Evolutionary conservation across 176 grass and related monocot genomes (phyloP).

Genomic region (Chrysopogon serrulatus): DNA sequence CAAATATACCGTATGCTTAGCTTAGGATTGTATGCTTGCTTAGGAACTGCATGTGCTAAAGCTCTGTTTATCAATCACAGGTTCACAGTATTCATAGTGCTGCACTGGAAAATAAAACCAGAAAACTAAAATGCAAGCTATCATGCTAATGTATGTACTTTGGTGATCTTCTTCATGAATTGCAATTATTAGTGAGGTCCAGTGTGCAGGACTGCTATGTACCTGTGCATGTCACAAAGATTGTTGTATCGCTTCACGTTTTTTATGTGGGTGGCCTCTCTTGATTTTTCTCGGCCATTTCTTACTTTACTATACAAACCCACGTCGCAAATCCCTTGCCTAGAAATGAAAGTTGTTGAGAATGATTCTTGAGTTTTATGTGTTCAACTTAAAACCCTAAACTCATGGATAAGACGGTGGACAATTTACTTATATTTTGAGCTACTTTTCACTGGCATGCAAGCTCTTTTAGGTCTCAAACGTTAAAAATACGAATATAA

Average conservation of each 20-base stretch:
- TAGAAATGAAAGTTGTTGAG: background rate
- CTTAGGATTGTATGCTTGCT: background rate
- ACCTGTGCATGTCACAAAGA: background rate
- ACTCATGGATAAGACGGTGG: too few relatives aligned
- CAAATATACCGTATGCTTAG: background rate
- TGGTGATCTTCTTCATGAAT: background rate
- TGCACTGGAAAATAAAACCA: background rate
- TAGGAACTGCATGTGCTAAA: background rate
- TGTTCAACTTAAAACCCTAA: background rate
- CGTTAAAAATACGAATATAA: background rate
- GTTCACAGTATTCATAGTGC: background rate
- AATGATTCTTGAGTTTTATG: background rate
- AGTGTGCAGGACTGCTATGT: background rate
- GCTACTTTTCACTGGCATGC: too few relatives aligned
- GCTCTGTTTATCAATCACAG: background rate
- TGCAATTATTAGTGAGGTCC: background rate
- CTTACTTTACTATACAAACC: background rate
- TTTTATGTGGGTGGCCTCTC: background rate
- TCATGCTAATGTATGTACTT: background rate
- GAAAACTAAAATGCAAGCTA: background rate
- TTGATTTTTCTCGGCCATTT: background rate
- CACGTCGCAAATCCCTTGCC: background rate
- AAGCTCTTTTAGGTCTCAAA: background rate
- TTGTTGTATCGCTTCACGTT: background rate
- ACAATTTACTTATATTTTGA: too few relatives aligned